Evolutionary conservation across 2,329 filamentous ascomycete genomes (phyloP), one percentile per base, ranked within the genome.

Genomic region (Fusarium camptoceras): DNA sequence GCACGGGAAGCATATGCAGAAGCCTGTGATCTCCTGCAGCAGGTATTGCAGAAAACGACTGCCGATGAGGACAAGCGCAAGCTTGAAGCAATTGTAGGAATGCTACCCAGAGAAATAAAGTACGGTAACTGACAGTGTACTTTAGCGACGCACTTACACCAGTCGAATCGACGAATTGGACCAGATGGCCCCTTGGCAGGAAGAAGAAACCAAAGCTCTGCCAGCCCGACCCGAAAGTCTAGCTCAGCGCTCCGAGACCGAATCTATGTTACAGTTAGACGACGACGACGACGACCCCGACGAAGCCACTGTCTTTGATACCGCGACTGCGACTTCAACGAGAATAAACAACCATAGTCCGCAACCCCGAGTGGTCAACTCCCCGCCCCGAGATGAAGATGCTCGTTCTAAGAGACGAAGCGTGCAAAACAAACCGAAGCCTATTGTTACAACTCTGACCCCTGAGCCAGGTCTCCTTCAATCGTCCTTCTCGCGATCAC

Each of bases 1-100:
- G 96, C 96, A 20, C 91, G 97, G 77, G 89, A 94, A 75, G 94
- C 95, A 16, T 99, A 99, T 78, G 86, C 88, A 14, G 96, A 99
- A 81, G 96, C 97, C 6, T 99, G 96, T 77, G 88, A 91, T 58
- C 84, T 99, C 63, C 83, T 99, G 57, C 91, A 95, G 72, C 91
- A 97, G 75, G 96, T 99, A 7, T 92, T 99, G 82, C 83, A 91
- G 60, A 89, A 93, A 74, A 98, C 94, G 61, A 90, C 90, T 14
- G 93, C 91, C 9, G 91, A 94, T 34, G 94, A 97, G 55, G 96
- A 99, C 76, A 90, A 91, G 79, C 91, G 89, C 72, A 98, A 98
- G 80, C 85, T 99, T 25, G 94, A 98, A 76, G 92, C 94, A 53
- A 98, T 99, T 83, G 93, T 97, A 85, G 87, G 74, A 61, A 64